Percentiles rank a stretch among this genome's conserved stretches.
These are phyloP conservation scores for Hydnum rufescens DNA, from an alignment of 768 basidiomycete species.

Conservation along the genomic window DNA sequence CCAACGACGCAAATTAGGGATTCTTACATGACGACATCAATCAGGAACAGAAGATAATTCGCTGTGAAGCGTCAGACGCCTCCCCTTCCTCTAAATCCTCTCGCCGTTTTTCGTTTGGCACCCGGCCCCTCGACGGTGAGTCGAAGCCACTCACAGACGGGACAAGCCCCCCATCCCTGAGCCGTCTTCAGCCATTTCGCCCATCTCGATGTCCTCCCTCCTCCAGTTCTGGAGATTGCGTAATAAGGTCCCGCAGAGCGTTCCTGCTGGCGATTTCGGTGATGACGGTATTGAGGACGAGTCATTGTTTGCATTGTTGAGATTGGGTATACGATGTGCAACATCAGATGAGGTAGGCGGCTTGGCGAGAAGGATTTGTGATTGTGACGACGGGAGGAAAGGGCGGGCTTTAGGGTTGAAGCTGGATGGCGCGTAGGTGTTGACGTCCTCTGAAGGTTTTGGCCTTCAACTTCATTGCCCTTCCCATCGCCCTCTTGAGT, in stretches of 20 bases:
- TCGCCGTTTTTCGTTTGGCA: neutral
- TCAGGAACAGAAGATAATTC: neutral
- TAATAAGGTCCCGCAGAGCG: neutral
- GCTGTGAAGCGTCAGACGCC: neutral
- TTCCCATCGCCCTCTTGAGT: too few relatives aligned
- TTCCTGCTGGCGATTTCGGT: neutral
- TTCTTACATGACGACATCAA: too few relatives aligned
- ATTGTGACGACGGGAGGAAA: constrained; percentile 22
- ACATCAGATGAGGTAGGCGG: constrained; percentile 1
- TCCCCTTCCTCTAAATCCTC: neutral
- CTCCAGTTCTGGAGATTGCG: neutral
- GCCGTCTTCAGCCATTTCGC: neutral
- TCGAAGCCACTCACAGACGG: too few relatives aligned
- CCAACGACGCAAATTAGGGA: too few relatives aligned
- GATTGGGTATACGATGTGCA: neutral
- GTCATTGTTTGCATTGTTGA: too few relatives aligned
- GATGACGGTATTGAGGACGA: neutral
- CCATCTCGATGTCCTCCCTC: constrained; percentile 1
- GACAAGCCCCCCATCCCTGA: neutral
- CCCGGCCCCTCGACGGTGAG: too few relatives aligned
- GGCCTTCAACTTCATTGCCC: neutral
- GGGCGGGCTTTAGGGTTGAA: neutral
- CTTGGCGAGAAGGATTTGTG: constrained; percentile 17
- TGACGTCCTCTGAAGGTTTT: neutral
- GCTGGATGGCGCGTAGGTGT: neutral